Evolutionary conservation across 371 early-diverging fungal genomes (phyloP), one percentile per base, ranked within the genome.

Genomic region (Mortierella sp.): DNA sequence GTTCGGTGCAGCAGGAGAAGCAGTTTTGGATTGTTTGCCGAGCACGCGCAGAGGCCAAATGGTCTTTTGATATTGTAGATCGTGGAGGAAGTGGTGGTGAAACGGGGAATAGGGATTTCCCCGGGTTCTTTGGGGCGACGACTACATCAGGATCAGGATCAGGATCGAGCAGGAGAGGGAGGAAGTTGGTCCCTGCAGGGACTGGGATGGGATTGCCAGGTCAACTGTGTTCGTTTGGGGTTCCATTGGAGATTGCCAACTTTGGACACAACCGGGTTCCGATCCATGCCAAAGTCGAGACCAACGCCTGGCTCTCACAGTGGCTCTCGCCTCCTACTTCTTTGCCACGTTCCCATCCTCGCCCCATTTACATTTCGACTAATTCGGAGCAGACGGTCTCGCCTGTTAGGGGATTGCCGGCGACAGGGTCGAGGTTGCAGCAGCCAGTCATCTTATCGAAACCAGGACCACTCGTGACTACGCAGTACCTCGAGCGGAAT

Each of bases 1-100:
- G 7, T 35, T 16, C 35, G 63, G 12, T 16, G 4, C 63, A 32
- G 68, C 38, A 68, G 16, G 68, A 68, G 68, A 18, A 24, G 10
- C 24, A 68, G 68, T 38, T 38, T 24, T 68, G 68, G 68, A 68
- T 68, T 68, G 68, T 41, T 11, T 68, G 68, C 38, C 68, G 68
- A 24, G 41, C 68, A 6, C 68, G 68, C 24, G 68, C 68, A 21
- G 38, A 68, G 68, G 11, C 24, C 10, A 68, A 38, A 10, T 24
- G 24, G 3, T 21, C 24, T 11, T 68, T 68, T 35, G 68, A 68
- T 41, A 68, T 68, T 38, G 6, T 24, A 3, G 68, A 68, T 21
- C 24, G 41, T 38, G 68, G 24, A 38, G 41, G 68, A 68, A 35
- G 21, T 21, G 41, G 21, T 21, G 41, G 35, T 24, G 8, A 8